These are phyloP conservation scores for Candida hispaniensis DNA, from an alignment of 805 yeast species.

Conservation along the genomic window DNA sequence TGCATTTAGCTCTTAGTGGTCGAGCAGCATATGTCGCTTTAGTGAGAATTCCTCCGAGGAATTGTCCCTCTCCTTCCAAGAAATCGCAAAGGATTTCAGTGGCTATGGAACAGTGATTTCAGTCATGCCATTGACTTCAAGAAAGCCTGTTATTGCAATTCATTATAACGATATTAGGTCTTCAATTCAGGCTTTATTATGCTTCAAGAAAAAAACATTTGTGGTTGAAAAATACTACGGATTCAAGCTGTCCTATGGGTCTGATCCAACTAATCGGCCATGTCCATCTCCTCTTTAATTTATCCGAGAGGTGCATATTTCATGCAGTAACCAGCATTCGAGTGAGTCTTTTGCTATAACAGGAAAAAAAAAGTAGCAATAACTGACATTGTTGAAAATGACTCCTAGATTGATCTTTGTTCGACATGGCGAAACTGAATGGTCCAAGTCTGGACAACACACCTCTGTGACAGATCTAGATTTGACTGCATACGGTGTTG, in stretches of 20 bases:
- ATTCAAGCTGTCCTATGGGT: conserved; percentile 5
- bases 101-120: conserved; percentile 10
- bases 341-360: too few species aligned
- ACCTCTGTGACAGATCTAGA: conserved; percentile 79
- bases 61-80: conserved; percentile 4
- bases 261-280: conserved; percentile 13
- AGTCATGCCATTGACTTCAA: conserved; percentile 12
- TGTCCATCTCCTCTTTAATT: conserved; percentile 10
- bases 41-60: background rate
- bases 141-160: conserved; percentile 7
- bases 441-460: conserved; percentile 91
- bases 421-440: conserved; percentile 64
- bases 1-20: conserved; percentile 1
- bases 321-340: too few species aligned
- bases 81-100: conserved; percentile 12
- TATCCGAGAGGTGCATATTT: too few species aligned
- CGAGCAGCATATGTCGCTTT: background rate
- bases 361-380: too few species aligned
- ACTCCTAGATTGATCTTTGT: conserved; percentile 33
- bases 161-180: conserved; percentile 14
- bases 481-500: conserved; percentile 66
- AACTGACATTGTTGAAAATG: conserved; percentile 4
- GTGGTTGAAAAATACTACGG: conserved; percentile 11
- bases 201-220: conserved; percentile 5
- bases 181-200: conserved; percentile 10